Evolutionary conservation across 2,329 filamentous ascomycete species (phyloP).

Genomic region (Colletotrichum horii): DNA sequence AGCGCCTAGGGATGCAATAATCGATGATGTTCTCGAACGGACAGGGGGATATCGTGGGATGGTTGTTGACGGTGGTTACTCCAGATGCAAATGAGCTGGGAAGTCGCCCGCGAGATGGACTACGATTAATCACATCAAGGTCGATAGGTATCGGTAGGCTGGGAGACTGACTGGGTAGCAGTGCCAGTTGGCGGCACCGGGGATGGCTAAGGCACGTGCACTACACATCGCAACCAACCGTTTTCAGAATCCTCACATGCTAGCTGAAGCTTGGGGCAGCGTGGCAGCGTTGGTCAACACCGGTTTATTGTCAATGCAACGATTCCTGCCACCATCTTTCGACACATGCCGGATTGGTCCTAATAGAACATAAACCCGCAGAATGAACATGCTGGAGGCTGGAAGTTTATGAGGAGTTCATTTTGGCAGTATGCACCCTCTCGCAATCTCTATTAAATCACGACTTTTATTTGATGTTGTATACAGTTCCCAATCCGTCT

Average conservation of each 20-base stretch:
- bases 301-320: neutral
- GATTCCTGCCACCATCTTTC: neutral
- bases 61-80: neutral
- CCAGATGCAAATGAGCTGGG: neutral
- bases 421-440: neutral
- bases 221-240: neutral
- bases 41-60: neutral
- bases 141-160: neutral
- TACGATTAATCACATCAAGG: slow-evolving; percentile 3
- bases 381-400: neutral
- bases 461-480: neutral
- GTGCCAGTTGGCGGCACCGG: slow-evolving; percentile 6
- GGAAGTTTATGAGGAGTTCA: neutral
- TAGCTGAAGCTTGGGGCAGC: neutral
- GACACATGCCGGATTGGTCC: neutral
- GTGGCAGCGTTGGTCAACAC: neutral
- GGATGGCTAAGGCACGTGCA: slow-evolving; percentile 16
- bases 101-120: neutral
- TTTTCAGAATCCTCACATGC: slow-evolving; percentile 21
- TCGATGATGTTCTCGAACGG: neutral
- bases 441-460: neutral
- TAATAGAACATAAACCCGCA: neutral
- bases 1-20: neutral
- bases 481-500: neutral
- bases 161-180: neutral